phyloP scores from a whole-genome alignment of 176 grass and related monocot species.

The Saccharum officinarum region DNA sequence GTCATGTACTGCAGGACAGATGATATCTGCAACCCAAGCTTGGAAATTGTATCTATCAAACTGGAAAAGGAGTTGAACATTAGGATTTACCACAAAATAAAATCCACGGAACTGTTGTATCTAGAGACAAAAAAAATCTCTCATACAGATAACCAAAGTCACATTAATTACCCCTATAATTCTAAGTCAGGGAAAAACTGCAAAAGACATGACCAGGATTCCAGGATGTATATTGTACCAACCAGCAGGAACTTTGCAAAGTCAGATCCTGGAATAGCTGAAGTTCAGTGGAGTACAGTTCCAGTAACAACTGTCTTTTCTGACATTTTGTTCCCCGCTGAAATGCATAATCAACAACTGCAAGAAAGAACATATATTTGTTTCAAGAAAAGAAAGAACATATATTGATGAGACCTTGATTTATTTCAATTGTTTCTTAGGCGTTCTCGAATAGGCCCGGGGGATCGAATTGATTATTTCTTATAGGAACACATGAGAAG shows the following conservation, averaged over 20 bases:
- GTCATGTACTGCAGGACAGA: constrained; percentile 85
- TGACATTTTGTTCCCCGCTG: constrained; percentile 58
- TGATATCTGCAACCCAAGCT: constrained; percentile 77
- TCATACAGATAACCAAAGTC: neutral
- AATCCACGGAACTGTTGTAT: neutral
- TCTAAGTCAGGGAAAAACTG: neutral
- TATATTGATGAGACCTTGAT: constrained; percentile 11
- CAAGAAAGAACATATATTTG: neutral
- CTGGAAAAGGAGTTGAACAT: constrained; percentile 44
- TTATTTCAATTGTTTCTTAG: constrained; percentile 3
- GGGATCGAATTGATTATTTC: neutral
- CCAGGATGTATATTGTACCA: neutral
- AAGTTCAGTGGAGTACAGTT: constrained; percentile 95
- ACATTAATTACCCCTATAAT: neutral
- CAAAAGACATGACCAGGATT: neutral
- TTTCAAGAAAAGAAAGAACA: constrained; percentile 10
- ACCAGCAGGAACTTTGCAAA: constrained; percentile 66
- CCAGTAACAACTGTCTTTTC: constrained; percentile 78
- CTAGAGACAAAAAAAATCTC: neutral
- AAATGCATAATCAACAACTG: constrained; percentile 89
- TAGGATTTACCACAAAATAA: constrained; percentile 1
- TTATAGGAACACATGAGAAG: constrained; percentile 8
- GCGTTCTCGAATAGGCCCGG: no score
- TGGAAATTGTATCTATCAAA: constrained; percentile 88
- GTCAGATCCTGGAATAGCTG: constrained; percentile 87